Percentiles rank a stretch among this genome's conserved stretches.
Evolutionary conservation across 164 flowering plant species (phyloP).

Genomic region (Nymphaea colorata): DNA sequence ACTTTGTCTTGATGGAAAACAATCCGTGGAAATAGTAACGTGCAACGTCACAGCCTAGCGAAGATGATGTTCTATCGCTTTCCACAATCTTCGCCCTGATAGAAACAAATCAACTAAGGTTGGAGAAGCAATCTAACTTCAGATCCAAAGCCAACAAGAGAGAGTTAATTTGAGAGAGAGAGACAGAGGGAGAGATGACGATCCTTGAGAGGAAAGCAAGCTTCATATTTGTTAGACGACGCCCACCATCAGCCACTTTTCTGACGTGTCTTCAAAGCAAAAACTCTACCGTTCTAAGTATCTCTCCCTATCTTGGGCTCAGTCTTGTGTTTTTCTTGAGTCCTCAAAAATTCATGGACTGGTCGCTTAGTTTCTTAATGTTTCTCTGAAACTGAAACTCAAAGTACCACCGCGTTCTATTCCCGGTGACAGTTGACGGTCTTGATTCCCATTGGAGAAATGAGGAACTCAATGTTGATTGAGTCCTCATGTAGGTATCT

Average conservation of each 20-base stretch:
- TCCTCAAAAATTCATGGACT: background rate
- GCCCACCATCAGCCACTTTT: constrained; percentile 25
- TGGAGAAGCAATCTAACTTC: no score
- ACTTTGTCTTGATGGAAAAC: no score
- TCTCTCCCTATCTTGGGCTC: background rate
- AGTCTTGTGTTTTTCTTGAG: background rate
- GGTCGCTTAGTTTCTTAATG: background rate
- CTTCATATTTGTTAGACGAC: constrained; percentile 4
- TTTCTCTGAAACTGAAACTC: background rate
- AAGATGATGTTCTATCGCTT: no score
- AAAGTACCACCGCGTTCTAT: constrained; percentile 24
- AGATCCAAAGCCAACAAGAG: no score
- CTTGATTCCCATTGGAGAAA: constrained; percentile 11
- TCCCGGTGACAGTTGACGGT: constrained; percentile 14
- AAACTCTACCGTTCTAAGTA: constrained; percentile 8
- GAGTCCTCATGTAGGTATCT: constrained; percentile 84
- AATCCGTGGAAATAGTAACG: no score
- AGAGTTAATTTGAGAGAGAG: no score
- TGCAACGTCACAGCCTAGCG: no score
- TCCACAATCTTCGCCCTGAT: no score
- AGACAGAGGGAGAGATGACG: no score
- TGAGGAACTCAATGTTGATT: constrained; percentile 29
- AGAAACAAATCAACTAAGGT: no score
- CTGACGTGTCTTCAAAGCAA: constrained; percentile 57
- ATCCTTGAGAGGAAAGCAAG: constrained; percentile 49